A percentile compares a stretch with the other conserved stretches of the same genome.
Evolutionary conservation across 2,329 filamentous ascomycete genomes (phyloP).

Genomic region (Trematosphaeria pertusa): DNA sequence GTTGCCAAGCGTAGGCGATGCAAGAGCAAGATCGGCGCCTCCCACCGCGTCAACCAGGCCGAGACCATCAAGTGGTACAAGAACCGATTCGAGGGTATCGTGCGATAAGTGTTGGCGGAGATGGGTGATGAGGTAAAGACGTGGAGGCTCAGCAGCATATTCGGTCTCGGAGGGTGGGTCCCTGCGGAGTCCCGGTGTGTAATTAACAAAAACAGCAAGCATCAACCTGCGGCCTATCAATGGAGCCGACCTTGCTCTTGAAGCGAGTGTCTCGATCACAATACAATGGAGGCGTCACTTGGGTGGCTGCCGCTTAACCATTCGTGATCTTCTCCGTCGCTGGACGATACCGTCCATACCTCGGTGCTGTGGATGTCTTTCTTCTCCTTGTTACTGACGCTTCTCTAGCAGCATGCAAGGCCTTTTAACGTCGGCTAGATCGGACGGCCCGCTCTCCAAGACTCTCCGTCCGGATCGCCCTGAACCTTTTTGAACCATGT

Average conservation of each 20-base stretch:
- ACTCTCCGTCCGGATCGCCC: too few species aligned
- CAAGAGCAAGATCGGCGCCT: conserved; percentile 84
- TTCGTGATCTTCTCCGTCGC: conserved; percentile 53
- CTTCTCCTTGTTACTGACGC: too few species aligned
- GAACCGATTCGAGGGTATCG: conserved; percentile 96
- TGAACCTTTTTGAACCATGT: too few species aligned
- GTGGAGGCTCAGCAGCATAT: conserved; percentile 46
- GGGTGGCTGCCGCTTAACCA: conserved; percentile 66
- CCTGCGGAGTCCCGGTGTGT: conserved; percentile 50
- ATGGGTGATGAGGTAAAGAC: conserved; percentile 33
- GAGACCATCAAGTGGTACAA: conserved; percentile 99
- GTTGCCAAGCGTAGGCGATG: conserved; percentile 92
- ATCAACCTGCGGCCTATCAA: conserved; percentile 55
- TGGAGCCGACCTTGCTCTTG: conserved; percentile 49
- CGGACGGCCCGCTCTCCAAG: too few species aligned
- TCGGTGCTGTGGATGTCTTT: too few species aligned
- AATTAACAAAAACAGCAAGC: conserved; percentile 50
- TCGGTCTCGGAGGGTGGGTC: conserved; percentile 47
- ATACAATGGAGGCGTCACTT: conserved; percentile 66
- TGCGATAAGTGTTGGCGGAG: conserved; percentile 75
- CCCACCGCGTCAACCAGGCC: conserved; percentile 90
- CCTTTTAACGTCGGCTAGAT: too few species aligned
- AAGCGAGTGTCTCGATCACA: conserved; percentile 50
- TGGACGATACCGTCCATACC: too few species aligned
- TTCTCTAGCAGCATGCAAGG: too few species aligned